phyloP scores from a whole-genome alignment of 192 early-diverging fungal genomes.

The Backusella circina region DNA sequence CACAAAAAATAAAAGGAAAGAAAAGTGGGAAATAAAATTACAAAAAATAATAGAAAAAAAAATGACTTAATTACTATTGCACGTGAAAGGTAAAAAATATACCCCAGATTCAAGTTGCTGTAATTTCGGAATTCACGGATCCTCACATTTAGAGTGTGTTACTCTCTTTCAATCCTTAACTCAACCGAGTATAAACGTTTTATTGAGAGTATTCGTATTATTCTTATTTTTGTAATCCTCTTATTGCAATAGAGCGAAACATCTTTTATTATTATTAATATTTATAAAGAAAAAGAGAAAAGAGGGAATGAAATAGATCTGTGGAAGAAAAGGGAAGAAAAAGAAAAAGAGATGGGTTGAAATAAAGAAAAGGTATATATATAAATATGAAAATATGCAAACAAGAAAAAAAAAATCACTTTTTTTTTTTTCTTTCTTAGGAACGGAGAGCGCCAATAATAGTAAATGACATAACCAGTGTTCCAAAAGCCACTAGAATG shows the following conservation, averaged over 20 bases:
- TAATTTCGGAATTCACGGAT: background rate
- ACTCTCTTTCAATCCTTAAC: background rate
- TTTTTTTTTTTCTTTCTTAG: background rate
- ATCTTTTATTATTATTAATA: background rate
- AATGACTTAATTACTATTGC: background rate
- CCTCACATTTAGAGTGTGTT: background rate
- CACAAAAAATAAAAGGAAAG: background rate
- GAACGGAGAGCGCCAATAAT: background rate
- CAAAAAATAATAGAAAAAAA: background rate
- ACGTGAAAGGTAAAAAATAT: background rate
- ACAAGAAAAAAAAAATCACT: background rate
- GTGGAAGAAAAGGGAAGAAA: background rate
- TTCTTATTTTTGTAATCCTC: background rate
- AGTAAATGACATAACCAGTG: conserved; percentile 43
- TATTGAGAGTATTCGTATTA: too few species aligned
- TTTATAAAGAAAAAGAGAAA: background rate
- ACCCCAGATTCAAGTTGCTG: background rate
- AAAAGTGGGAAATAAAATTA: background rate
- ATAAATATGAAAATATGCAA: background rate
- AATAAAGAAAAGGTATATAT: background rate
- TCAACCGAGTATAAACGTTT: too few species aligned
- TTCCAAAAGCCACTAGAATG: conserved; percentile 41
- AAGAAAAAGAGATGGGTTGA: background rate
- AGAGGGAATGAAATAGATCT: background rate
- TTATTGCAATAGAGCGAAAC: background rate